Base-by-base conservation (phyloP, 345 rosid genomes). In the Lumnitzera racemosa region DNA sequence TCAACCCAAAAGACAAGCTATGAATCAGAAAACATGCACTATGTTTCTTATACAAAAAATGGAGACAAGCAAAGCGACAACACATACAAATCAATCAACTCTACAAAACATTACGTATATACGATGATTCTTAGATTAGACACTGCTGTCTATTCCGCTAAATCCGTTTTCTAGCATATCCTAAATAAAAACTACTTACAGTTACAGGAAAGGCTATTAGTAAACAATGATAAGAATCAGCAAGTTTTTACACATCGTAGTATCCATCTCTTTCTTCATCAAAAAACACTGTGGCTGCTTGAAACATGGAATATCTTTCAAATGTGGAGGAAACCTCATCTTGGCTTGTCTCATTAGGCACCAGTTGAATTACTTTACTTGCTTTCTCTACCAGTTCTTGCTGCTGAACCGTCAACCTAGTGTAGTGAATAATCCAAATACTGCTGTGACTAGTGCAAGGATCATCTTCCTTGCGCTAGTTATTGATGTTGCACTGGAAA, bases 401-500 rank as follows among this genome's bases (percentile, higher is more conserved):
- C 43, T 7, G 46, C 16, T 24, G 24, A 47, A 55, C 52, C 5
- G 20, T 52, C 6, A 54, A 43, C 47, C 15, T 47, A 11, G 59
- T 61, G 53, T 78, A 77, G 69, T 61, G 41, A 70, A 78, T 66
- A 61, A 68, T 54, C 61, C 70, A 27, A 77, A 53, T 3, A 80
- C 72, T 49, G 76, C 61, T 24, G 67, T 47, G 43, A 65, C 14
- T 55, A 78, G 54, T 29, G 73, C 56, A 52, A 81, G 61, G 59
- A 81, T 51, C 61, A 61, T 60, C 74, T 57, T 70, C 54, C 74
- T 73, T 61, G 59, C 52, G 17, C 7, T 17, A 0, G 71, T 46
- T 25, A 67, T 49, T 0, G 82, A 57, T 4, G 76, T 3, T 50
- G 89, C 74, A 6, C 74, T 63, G 0, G 98, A 88, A 68, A 91